phyloP scores from a whole-genome alignment of 2,329 filamentous ascomycete species.

The Pseudogymnoascus sp. region DNA sequence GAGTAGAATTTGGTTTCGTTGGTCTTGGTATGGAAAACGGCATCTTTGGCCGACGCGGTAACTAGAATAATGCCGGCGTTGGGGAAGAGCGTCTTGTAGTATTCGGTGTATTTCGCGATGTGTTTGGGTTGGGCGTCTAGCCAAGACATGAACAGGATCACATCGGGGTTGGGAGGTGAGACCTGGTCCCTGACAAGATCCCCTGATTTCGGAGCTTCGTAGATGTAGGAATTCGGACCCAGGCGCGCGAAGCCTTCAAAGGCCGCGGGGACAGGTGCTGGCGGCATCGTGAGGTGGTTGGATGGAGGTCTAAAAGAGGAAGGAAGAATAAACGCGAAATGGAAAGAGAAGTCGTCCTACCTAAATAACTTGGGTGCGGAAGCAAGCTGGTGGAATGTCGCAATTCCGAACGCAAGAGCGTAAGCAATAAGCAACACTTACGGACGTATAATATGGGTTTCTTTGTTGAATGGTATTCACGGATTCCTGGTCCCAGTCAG shows the following conservation, averaged over 20 bases:
- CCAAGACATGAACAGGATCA: constrained; percentile 40
- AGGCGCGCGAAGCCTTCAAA: constrained; percentile 30
- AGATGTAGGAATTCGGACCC: constrained; percentile 32
- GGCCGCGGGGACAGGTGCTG: neutral
- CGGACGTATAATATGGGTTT: neutral
- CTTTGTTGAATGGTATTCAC: neutral
- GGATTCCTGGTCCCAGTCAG: neutral
- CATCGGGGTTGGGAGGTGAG: constrained; percentile 23
- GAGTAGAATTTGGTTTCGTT: constrained; percentile 34
- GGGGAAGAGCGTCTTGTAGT: constrained; percentile 37
- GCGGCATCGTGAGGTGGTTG: neutral
- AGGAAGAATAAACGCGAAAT: neutral
- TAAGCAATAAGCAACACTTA: neutral
- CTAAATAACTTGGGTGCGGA: neutral
- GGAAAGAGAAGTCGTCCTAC: neutral
- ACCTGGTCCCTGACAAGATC: constrained; percentile 7
- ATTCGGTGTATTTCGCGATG: constrained; percentile 38
- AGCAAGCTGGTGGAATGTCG: neutral
- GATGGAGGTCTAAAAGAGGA: neutral
- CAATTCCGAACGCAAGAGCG: neutral
- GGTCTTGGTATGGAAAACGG: constrained; percentile 33
- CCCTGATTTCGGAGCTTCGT: constrained; percentile 24
- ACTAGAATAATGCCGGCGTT: constrained; percentile 41
- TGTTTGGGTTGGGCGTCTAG: constrained; percentile 37
- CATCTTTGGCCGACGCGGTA: constrained; percentile 37